Conservation (phyloP, 306 rosid genomes). For the Trichosanthes truncata region DNA sequence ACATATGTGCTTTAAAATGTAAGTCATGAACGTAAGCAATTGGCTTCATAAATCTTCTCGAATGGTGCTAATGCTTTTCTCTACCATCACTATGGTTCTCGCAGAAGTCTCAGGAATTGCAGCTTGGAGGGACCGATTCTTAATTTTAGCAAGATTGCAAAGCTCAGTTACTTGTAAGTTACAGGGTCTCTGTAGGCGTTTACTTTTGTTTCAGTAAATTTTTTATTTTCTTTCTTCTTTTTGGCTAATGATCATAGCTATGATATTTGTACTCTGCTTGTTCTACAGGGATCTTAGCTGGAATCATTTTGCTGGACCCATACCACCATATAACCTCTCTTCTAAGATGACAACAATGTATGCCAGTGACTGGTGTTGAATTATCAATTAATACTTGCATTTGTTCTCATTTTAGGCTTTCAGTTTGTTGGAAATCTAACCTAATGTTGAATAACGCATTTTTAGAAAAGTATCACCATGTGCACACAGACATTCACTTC, state of each 20-base stretch:
- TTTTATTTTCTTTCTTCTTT: neutral
- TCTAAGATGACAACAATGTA: constrained; percentile 67
- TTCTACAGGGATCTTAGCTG: constrained; percentile 73
- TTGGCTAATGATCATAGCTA: neutral
- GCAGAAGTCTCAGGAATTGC: constrained; percentile 90
- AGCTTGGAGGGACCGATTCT: constrained; percentile 69
- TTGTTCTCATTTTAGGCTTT: neutral
- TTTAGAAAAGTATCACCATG: neutral
- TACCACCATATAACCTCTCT: constrained; percentile 51
- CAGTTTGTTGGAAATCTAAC: neutral
- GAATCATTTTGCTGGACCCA: constrained; percentile 53
- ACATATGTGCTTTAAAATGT: neutral
- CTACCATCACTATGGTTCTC: constrained; percentile 12
- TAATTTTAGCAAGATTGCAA: constrained; percentile 44
- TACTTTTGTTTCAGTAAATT: neutral
- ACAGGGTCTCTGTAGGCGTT: neutral
- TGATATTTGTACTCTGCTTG: constrained; percentile 13
- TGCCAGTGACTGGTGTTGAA: constrained; percentile 10
- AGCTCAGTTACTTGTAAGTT: constrained; percentile 75
- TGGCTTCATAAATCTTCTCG: neutral
- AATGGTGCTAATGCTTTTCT: neutral
- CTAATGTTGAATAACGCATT: neutral
- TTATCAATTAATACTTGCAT: neutral
- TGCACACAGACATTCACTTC: neutral
- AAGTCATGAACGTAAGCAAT: neutral